These are phyloP conservation scores for Chlorokybus atmophyticus DNA, from an alignment of 139 green algal species.

Conservation along the genomic window DNA sequence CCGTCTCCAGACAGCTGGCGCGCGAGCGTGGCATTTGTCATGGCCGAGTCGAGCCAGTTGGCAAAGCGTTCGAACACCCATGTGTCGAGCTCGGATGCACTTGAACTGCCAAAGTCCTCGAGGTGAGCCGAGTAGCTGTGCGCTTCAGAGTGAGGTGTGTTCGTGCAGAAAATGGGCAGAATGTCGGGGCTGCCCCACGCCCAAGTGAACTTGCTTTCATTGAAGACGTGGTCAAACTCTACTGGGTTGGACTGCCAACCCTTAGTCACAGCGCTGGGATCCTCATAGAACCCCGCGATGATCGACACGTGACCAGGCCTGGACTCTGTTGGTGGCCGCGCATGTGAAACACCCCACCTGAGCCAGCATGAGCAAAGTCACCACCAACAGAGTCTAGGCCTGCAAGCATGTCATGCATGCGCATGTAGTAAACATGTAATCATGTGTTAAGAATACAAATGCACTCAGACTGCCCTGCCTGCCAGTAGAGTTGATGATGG, in stretches of 20 bases:
- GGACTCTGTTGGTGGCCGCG: conserved; percentile 28
- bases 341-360: conserved; percentile 29
- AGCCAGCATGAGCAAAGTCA: no score
- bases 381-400: no score
- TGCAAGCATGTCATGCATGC: no score
- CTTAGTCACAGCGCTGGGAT: conserved; percentile 24
- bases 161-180: conserved; percentile 24
- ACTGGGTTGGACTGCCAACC: conserved; percentile 30
- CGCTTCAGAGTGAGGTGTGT: conserved; percentile 4
- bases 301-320: conserved; percentile 31
- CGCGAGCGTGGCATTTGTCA: no score
- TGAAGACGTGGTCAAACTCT: conserved; percentile 31
- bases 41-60: no score
- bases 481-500: no score
- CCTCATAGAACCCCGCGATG: conserved; percentile 30
- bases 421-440: no score
- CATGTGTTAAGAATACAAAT: no score
- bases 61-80: conserved; percentile 24
- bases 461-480: no score
- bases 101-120: conserved; percentile 23
- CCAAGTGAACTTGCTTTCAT: conserved; percentile 15
- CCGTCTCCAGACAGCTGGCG: no score
- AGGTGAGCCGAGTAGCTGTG: conserved; percentile 18
- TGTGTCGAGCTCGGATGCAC: conserved; percentile 14
- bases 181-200: conserved; percentile 26